Conservation (phyloP, 2,329 filamentous ascomycete genomes). For the Keithomyces neogunnii region DNA sequence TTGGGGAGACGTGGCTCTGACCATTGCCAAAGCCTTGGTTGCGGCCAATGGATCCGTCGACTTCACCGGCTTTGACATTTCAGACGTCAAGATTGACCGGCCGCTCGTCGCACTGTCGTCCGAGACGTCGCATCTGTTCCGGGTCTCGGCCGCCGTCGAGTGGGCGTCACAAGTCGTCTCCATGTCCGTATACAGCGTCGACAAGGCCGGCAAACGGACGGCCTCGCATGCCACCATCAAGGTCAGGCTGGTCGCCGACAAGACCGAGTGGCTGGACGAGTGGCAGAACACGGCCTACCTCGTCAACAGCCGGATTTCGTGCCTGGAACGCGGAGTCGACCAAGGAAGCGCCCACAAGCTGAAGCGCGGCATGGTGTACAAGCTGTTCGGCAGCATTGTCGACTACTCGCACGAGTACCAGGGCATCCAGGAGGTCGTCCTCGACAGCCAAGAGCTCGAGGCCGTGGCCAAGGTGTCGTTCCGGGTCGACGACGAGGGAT, state of each 20-base stretch:
- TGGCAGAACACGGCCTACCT: conserved; percentile 34
- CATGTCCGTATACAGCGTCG: neutral
- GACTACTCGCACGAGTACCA: conserved; percentile 22
- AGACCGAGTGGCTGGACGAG: neutral
- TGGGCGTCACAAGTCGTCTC: neutral
- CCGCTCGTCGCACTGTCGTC: neutral
- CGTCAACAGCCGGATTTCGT: conserved; percentile 53
- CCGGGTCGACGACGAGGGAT: neutral
- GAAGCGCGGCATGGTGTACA: neutral
- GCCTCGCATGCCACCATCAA: neutral
- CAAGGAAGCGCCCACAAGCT: neutral
- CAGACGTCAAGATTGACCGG: neutral
- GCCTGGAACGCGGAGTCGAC: conserved; percentile 29
- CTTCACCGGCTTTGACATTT: neutral
- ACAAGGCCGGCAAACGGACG: neutral
- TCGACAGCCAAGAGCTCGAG: conserved; percentile 7
- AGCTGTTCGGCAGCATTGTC: neutral
- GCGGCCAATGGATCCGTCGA: neutral
- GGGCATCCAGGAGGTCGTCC: neutral
- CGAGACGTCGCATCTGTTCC: neutral
- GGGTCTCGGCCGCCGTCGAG: neutral
- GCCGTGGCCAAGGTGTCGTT: conserved; percentile 5
- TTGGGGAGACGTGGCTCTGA: neutral
- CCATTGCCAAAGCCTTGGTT: neutral
- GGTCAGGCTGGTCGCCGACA: neutral